Base-by-base conservation (phyloP, 768 basidiomycete species). In the Leucogyrophana mollusca region DNA sequence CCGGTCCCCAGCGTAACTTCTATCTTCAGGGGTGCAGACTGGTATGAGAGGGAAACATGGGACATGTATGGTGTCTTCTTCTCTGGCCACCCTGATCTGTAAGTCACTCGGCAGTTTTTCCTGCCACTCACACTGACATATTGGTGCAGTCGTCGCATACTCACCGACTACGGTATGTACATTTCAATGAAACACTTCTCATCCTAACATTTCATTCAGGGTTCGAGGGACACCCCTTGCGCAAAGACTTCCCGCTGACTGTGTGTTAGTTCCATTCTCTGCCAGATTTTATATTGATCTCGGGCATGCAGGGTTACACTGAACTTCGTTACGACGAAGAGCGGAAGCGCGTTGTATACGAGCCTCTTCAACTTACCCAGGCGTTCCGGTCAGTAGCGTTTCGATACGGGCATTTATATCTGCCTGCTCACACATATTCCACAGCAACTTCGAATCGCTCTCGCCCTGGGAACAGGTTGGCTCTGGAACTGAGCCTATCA, bases 11-110 rank as follows among this genome's bases (percentile, higher is more conserved):
- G 88, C 56, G 82, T 77, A 21, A 74, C 80, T 3, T 77, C 80
- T 10, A 49, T 97, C 20, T 99, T 88, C 74, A 77, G 82, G 40
- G 93, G 95, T 49, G 95, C 96, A 5, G 91, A 99, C 61, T 99
- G 96, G 96, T 97, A 96, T 65, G 96, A 99, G 69, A 79, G 96
- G 49, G 96, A 99, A 68, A 85, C 90, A 22, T 99, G 95, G 94
- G 96, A 99, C 71, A 78, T 99, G 68, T 99, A 75, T 61, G 96
- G 96, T 36, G 88, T 99, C 38, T 96, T 93, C 77, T 99, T 99
- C 76, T 82, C 82, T 51, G 87, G 83, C 40, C 96, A 99, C 69
- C 96, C 96, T 17, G 96, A 99, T 67, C 78, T 99, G 88, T 94
- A 62, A 57, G 90, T 80, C 14, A 24, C 36, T 17, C 49, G 7